Conservation (phyloP, 1,284 basidiomycete species). For the Exsudoporus floridanus region DNA sequence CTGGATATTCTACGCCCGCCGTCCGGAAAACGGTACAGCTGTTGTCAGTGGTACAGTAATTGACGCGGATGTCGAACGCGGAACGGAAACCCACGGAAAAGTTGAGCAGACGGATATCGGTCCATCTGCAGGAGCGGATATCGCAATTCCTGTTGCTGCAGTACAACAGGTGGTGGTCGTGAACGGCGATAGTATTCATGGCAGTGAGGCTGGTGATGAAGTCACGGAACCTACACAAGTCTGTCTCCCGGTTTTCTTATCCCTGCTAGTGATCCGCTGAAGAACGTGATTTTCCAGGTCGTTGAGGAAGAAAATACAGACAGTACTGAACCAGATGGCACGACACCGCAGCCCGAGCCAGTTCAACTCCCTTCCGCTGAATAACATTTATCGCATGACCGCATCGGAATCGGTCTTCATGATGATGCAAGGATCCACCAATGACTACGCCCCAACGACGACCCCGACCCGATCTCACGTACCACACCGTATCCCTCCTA, state of each 20-base stretch:
- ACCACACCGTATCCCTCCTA: no score
- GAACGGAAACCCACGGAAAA: constrained; percentile 4
- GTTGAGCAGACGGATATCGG: not conserved
- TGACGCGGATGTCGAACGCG: constrained; percentile 27
- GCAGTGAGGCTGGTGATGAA: not conserved
- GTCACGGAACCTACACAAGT: constrained; percentile 16
- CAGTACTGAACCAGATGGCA: not conserved
- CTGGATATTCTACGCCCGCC: constrained; percentile 47
- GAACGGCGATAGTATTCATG: not conserved
- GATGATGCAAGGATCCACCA: not conserved
- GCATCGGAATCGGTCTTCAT: not conserved
- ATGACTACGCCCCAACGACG: no score
- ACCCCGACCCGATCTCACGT: no score
- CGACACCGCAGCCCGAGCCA: constrained; percentile 9
- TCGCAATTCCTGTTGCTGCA: not conserved
- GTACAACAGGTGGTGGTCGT: not conserved
- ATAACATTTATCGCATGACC: constrained; percentile 39
- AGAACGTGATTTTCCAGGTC: constrained; percentile 18
- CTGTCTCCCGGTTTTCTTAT: constrained; percentile 13
- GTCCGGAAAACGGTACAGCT: constrained; percentile 18
- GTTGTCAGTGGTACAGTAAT: not conserved
- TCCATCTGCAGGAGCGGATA: not conserved
- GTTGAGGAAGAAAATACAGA: not conserved
- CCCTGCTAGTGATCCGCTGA: constrained; percentile 13
- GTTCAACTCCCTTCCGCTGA: constrained; percentile 35